These are phyloP conservation scores for Chrysochromulina tobinii DNA, from an alignment of 78 protist genomes.

Conservation along the genomic window DNA sequence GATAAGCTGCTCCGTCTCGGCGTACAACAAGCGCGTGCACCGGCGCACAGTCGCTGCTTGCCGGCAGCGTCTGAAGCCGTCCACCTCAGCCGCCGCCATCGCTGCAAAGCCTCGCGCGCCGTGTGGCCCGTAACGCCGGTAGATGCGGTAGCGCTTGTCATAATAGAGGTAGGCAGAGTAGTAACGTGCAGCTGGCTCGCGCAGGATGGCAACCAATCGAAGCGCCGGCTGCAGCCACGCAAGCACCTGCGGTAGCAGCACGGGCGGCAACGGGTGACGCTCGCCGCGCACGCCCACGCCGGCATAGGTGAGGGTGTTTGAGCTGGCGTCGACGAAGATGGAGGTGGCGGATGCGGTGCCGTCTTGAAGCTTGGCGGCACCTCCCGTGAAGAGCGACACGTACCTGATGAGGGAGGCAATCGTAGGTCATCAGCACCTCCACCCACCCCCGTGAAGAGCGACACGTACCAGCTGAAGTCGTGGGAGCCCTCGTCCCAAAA, in stretches of 20 bases:
- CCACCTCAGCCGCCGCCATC: background rate
- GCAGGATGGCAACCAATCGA: background rate
- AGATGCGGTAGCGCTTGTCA: background rate
- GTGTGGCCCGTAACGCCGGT: background rate
- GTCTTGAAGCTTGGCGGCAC: background rate
- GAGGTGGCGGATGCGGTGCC: background rate
- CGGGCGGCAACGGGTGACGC: background rate
- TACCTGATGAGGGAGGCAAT: background rate
- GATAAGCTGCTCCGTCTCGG: background rate
- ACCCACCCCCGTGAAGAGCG: too few species aligned
- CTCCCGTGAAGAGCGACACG: background rate
- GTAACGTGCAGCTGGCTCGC: background rate
- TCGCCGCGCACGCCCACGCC: background rate
- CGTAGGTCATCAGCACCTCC: too few species aligned
- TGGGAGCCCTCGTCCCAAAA: background rate
- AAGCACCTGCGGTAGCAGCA: background rate
- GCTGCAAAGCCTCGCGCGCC: background rate
- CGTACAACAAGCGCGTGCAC: background rate
- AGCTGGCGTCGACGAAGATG: background rate
- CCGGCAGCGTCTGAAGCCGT: background rate
- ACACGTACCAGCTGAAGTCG: too few species aligned
- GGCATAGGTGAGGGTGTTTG: background rate
- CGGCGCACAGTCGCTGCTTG: background rate
- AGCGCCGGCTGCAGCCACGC: background rate
- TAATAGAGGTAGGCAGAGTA: background rate